Percentiles rank a stretch among this genome's conserved stretches.
phyloP scores from a whole-genome alignment of 2,329 filamentous ascomycete genomes.

The Raffaelea deltoideospora region DNA sequence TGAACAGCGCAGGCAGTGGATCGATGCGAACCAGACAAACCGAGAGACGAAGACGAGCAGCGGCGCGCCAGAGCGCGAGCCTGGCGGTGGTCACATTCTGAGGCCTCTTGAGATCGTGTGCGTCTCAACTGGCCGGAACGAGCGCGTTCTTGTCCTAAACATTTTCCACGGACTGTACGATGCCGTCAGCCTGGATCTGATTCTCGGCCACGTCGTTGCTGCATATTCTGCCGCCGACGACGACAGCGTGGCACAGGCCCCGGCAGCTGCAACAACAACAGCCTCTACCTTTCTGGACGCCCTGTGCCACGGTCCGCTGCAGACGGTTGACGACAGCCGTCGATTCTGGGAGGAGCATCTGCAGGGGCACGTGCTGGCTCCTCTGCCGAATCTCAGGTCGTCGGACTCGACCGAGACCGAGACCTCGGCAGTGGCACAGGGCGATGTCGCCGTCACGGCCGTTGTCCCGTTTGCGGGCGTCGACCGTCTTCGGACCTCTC shows the following conservation, averaged over 20 bases:
- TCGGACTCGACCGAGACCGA: background rate
- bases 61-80: too few species aligned
- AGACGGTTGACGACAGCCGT: constrained; percentile 22
- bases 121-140: constrained; percentile 11
- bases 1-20: too few species aligned
- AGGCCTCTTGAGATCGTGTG: constrained; percentile 37
- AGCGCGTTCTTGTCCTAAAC: constrained; percentile 38
- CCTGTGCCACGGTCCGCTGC: constrained; percentile 54
- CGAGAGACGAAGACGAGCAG: constrained; percentile 39
- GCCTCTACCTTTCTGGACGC: constrained; percentile 53
- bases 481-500: constrained; percentile 34
- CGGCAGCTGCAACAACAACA: too few species aligned
- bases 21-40: too few species aligned
- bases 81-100: constrained; percentile 26
- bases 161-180: constrained; percentile 86
- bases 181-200: constrained; percentile 57
- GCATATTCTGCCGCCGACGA: constrained; percentile 26
- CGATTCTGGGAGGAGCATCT: constrained; percentile 56
- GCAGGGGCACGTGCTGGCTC: constrained; percentile 14
- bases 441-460: constrained; percentile 12
- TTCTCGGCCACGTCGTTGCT: constrained; percentile 43
- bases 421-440: too few species aligned
- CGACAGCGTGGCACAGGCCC: constrained; percentile 17
- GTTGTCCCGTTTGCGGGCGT: constrained; percentile 26
- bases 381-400: constrained; percentile 5